A percentile compares a stretch with the other conserved stretches of the same genome.
These are phyloP conservation scores for Macrotyloma uniflorum DNA, from an alignment of 306 rosid genomes.

Conservation along the genomic window DNA sequence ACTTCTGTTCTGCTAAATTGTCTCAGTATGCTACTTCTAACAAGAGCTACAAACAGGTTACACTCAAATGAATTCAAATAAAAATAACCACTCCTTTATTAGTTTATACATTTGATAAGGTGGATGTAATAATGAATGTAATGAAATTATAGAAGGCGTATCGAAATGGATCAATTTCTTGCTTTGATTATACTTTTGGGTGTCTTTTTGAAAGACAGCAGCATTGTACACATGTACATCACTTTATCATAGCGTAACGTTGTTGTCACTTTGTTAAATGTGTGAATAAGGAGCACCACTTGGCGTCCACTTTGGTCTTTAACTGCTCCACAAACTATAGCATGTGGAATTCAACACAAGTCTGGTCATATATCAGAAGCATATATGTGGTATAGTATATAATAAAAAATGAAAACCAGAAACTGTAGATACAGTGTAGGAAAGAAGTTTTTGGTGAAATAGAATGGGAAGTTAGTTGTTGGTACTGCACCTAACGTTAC, in stretches of 20 bases:
- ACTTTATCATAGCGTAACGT: neutral
- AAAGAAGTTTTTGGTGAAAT: constrained; percentile 15
- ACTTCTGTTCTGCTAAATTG: constrained; percentile 5
- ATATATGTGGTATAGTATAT: neutral
- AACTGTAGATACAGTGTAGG: neutral
- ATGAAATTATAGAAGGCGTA: constrained; percentile 31
- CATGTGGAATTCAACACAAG: constrained; percentile 49
- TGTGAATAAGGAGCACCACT: neutral
- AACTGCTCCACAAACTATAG: constrained; percentile 33
- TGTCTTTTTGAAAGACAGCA: constrained; percentile 36
- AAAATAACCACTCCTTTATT: neutral
- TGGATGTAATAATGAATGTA: constrained; percentile 43
- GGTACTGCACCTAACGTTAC: constrained; percentile 35
- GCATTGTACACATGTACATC: constrained; percentile 17
- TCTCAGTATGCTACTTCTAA: neutral
- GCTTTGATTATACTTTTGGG: constrained; percentile 28
- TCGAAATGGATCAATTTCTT: constrained; percentile 6
- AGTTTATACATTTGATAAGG: constrained; percentile 19
- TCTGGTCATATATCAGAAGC: neutral
- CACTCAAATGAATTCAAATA: neutral
- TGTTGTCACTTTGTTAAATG: constrained; percentile 6
- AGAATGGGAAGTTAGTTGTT: constrained; percentile 39
- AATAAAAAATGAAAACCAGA: neutral
- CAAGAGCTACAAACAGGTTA: constrained; percentile 31
- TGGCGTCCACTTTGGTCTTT: constrained; percentile 17